phyloP scores from a whole-genome alignment of 805 yeast genomes.

The Schizosaccharomyces cryophilus region DNA sequence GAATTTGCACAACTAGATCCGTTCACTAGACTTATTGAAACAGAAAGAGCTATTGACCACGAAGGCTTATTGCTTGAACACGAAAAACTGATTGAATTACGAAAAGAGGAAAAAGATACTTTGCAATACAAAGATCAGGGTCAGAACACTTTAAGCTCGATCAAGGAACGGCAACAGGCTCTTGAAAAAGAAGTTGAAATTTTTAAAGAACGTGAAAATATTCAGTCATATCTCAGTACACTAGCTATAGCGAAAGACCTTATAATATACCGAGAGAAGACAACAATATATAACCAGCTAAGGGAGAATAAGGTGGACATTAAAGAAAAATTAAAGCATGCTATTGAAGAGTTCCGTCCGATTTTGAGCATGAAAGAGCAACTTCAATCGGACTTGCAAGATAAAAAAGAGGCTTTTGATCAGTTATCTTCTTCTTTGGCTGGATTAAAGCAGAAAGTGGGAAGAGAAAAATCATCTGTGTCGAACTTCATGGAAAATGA shows the following conservation, averaged over 20 bases:
- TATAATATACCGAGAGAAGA: slow-evolving; percentile 4
- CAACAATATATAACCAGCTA: slow-evolving; percentile 12
- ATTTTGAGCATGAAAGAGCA: background rate
- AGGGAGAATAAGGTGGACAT: slow-evolving; percentile 7
- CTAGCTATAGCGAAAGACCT: slow-evolving; percentile 5
- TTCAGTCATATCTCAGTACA: slow-evolving; percentile 5
- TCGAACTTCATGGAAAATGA: background rate
- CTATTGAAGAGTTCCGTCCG: background rate
- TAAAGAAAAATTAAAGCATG: background rate
- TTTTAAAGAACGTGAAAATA: slow-evolving; percentile 12
- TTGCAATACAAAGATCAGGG: slow-evolving; percentile 7
- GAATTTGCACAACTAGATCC: slow-evolving; percentile 68
- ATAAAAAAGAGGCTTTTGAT: background rate
- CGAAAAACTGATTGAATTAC: slow-evolving; percentile 27
- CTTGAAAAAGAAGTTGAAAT: slow-evolving; percentile 25
- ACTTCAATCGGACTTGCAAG: background rate
- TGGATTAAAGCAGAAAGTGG: background rate
- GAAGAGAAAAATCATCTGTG: background rate
- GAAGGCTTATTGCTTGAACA: slow-evolving; percentile 34
- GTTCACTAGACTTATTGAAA: slow-evolving; percentile 46
- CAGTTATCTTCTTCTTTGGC: background rate
- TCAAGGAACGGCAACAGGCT: slow-evolving; percentile 11
- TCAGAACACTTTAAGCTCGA: slow-evolving; percentile 17
- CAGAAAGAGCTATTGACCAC: slow-evolving; percentile 55
- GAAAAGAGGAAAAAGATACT: slow-evolving; percentile 17